Evolutionary conservation across 345 rosid genomes (phyloP).

Genomic region (Lepidium sativum): DNA sequence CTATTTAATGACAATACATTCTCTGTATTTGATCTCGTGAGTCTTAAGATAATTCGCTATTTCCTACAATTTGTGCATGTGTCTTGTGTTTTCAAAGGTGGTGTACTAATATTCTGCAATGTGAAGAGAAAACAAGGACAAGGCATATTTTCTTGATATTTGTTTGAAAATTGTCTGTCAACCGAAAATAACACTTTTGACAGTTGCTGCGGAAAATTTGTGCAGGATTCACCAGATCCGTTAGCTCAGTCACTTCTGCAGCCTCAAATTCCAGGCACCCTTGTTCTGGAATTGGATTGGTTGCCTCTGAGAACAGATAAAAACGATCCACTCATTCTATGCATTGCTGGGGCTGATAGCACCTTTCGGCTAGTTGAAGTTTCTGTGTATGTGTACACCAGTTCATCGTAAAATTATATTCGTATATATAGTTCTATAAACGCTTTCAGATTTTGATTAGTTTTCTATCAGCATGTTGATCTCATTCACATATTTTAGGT

Average conservation of each 20-base stretch:
- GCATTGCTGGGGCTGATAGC: conserved; percentile 97
- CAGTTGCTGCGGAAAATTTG: conserved; percentile 20
- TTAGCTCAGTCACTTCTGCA: conserved; percentile 92
- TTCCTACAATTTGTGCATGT: conserved; percentile 5
- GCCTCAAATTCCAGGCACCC: conserved; percentile 95
- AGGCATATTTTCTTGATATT: neutral
- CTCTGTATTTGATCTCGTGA: conserved; percentile 91
- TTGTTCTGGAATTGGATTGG: conserved; percentile 96
- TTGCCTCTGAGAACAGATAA: conserved; percentile 68
- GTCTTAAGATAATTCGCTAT: conserved; percentile 19
- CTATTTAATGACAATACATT: conserved; percentile 91
- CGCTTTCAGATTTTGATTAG: conserved; percentile 1
- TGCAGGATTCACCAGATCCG: conserved; percentile 92
- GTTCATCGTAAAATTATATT: conserved; percentile 5
- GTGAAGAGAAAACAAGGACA: neutral
- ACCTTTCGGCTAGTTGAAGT: conserved; percentile 88
- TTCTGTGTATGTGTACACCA: conserved; percentile 50
- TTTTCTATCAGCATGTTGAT: conserved; percentile 1
- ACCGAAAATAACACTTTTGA: neutral
- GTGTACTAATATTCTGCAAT: conserved; percentile 7
- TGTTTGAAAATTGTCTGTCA: conserved; percentile 11
- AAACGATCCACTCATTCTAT: conserved; percentile 77
- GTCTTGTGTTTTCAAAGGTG: conserved; percentile 1
- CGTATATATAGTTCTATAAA: neutral
- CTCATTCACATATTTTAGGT: conserved; percentile 1